A percentile compares a stretch with the other conserved stretches of the same genome.
phyloP scores from a whole-genome alignment of 2,329 filamentous ascomycete species.

The Pseudogymnoascus sp. region DNA sequence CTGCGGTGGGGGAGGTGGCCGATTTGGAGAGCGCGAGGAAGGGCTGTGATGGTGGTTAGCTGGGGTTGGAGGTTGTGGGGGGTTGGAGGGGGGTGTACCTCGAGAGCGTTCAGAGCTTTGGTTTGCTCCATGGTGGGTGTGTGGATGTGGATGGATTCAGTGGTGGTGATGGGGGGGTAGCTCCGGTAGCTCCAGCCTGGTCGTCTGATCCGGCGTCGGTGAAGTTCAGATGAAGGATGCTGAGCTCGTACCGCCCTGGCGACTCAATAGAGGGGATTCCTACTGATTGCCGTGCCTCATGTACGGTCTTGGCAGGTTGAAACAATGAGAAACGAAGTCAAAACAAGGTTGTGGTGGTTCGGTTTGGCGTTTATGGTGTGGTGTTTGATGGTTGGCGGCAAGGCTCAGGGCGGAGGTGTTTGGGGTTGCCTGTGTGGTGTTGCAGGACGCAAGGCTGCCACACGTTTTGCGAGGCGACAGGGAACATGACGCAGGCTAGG shows the following conservation, averaged over 20 bases:
- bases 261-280: background rate
- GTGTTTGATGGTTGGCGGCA: background rate
- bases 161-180: conserved; percentile 10
- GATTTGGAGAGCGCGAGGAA: conserved; percentile 84
- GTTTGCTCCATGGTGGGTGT: conserved; percentile 58
- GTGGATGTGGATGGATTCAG: conserved; percentile 10
- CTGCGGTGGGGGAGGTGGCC: conserved; percentile 72
- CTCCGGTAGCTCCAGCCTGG: conserved; percentile 10
- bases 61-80: background rate
- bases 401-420: background rate
- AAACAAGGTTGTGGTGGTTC: background rate
- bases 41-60: conserved; percentile 51
- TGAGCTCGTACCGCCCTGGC: background rate
- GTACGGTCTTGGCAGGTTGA: background rate
- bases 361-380: background rate
- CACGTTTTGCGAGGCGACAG: background rate
- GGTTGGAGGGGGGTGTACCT: conserved; percentile 35
- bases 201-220: background rate
- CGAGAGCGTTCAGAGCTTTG: conserved; percentile 55
- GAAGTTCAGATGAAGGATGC: background rate
- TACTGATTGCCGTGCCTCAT: background rate
- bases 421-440: background rate
- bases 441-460: background rate
- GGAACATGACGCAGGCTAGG: background rate
- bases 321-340: background rate